phyloP scores from a whole-genome alignment of 805 yeast genomes.

The Saccharomycopsis capsularis region DNA sequence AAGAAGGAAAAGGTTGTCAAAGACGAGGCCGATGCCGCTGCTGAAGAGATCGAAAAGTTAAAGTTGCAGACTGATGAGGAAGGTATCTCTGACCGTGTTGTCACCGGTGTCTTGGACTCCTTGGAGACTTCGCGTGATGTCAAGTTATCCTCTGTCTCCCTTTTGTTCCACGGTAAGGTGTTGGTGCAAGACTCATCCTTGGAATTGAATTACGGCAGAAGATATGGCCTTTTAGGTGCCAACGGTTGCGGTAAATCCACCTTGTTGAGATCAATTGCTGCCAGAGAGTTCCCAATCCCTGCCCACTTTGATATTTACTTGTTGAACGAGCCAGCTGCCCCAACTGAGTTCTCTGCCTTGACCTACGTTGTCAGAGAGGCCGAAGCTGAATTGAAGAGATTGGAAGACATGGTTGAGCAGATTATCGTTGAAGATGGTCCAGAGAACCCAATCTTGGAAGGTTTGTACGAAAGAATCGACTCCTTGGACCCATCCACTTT shows the following conservation, averaged over 20 bases:
- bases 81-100: conserved; percentile 94
- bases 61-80: conserved; percentile 90
- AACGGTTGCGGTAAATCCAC: conserved; percentile 99
- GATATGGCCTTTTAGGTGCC: conserved; percentile 96
- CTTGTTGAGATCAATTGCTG: conserved; percentile 85
- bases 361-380: conserved; percentile 98
- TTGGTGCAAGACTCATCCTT: conserved; percentile 84
- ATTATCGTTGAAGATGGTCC: conserved; percentile 89
- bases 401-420: conserved; percentile 88
- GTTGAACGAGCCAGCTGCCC: conserved; percentile 96
- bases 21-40: conserved; percentile 52
- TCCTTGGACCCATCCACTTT: conserved; percentile 93
- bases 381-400: conserved; percentile 80
- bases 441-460: conserved; percentile 79
- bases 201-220: conserved; percentile 94
- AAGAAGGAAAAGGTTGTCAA: conserved; percentile 46
- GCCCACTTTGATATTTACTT: conserved; percentile 85
- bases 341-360: conserved; percentile 84
- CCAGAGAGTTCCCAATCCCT: conserved; percentile 94
- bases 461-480: conserved; percentile 90
- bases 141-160: conserved; percentile 81
- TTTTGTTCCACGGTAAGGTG: conserved; percentile 96
- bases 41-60: conserved; percentile 73
- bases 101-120: conserved; percentile 93
- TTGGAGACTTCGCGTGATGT: conserved; percentile 88